Base-by-base conservation (phyloP, 2,329 filamentous ascomycete species). In the Colletotrichum sansevieriae region DNA sequence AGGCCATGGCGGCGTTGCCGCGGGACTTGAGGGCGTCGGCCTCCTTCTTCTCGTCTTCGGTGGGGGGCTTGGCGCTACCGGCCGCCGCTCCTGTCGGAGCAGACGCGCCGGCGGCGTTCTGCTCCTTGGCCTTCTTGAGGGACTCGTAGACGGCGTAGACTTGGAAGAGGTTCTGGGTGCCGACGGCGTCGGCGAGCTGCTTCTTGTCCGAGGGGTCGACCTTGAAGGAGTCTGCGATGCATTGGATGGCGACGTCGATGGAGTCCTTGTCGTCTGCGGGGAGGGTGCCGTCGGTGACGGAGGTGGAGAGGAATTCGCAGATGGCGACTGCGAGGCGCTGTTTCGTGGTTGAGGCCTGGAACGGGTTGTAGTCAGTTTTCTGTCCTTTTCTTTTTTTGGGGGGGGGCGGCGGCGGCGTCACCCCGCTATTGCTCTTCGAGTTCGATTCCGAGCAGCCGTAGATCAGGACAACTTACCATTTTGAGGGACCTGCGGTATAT, bases 101-200 rank as follows among this genome's bases (percentile, higher is more conserved):
- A 0, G 57, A 29, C 0, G 58, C 18, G 22, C 44, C 15, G 20
- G 44, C 35, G 33, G 58, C 58, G 46, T 61, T 61, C 22, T 54
- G 55, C 25, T 55, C 58, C 37, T 78, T 73, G 44, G 79, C 79
- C 68, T 88, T 87, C 83, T 95, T 95, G 72, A 98, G 88, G 83
- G 97, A 97, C 84, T 99, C 96, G 83, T 98, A 98, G 72, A 98
- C 94, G 77, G 90, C 90, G 86, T 97, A 99, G 83, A 99, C 97
- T 80, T 91, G 91, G 70, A 94, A 87, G 70, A 99, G 91, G 78
- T 91, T 95, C 84, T 98, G 94, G 72, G 90, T 88, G 76, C 94
- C 95, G 73, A 97, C 85, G 73, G 95, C 94, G 73, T 92, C 88
- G 73, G 89, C 84, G 74, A 95, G 84, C 75, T 93, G 91, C 63